These are phyloP conservation scores for Magnaporthales sp. DNA, from an alignment of 2,329 filamentous ascomycete genomes.

Conservation along the genomic window DNA sequence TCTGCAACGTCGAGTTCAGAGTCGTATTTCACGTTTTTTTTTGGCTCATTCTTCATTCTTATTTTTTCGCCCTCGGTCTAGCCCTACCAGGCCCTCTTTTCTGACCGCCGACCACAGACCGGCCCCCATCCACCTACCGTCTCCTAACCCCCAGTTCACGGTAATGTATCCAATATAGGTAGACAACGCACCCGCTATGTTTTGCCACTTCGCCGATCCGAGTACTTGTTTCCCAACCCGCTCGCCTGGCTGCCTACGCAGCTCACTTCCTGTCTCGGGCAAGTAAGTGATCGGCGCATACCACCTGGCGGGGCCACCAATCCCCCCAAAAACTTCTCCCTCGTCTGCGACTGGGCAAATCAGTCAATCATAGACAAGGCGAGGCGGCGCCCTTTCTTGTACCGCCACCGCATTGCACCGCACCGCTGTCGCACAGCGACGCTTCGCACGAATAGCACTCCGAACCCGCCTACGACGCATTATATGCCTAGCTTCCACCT, in stretches of 20 bases:
- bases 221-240: constrained; percentile 1
- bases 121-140: not conserved
- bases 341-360: not conserved
- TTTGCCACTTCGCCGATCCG: constrained; percentile 1
- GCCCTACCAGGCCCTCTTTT: not conserved
- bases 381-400: not conserved
- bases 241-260: not conserved
- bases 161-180: not conserved
- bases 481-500: not conserved
- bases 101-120: not conserved
- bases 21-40: not conserved
- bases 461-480: not conserved
- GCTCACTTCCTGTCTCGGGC: constrained; percentile 2
- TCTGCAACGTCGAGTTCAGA: not conserved
- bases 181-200: constrained; percentile 1
- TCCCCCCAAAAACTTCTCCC: not conserved
- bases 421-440: not conserved
- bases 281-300: constrained; percentile 1
- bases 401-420: not conserved
- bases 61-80: not conserved
- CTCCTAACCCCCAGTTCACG: not conserved
- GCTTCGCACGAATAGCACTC: not conserved
- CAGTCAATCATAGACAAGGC: not conserved
- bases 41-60: not conserved
- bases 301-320: not conserved